Evolutionary conservation across 345 rosid species (phyloP), one percentile per base, ranked within the genome.

Genomic region (Ceriops decandra): DNA sequence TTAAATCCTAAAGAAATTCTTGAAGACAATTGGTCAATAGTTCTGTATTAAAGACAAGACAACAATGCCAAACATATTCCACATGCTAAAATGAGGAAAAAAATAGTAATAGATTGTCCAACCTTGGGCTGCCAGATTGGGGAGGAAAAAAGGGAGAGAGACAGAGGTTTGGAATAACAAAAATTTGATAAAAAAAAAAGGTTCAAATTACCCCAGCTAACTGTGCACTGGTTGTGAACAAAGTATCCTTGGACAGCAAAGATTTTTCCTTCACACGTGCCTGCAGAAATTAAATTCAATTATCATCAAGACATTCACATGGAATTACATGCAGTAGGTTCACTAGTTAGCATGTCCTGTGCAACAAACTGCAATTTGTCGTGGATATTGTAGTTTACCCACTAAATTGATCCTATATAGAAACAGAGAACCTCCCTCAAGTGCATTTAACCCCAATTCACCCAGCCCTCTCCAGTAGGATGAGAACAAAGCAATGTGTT

Each of bases 251-350:
- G 10, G 96, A 80, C 22, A 54, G 84, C 62, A 82, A 47, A 78
- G 97, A 77, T 79, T 96, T 86, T 76, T 85, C 95, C 81, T 91
- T 88, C 75, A 93, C 81, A 53, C 96, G 98, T 68, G 88, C 92
- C 98, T 93, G 82, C 49, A 78, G 59, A 5, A 70, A 8, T 64
- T 30, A 38, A 16, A 16, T 15, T 64, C 36, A 61, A 51, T 22
- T 56, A 52, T 46, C 21, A 61, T 52, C 11, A 49, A 60, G 24
- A 56, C 22, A 42, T 56, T 16, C 0, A 17, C 30, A 21, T 21
- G 59, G 16, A 9, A 9, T 11, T 5, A 21, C 59, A 24, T 56
- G 59, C 31, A 33, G 36, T 21, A 56, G 26, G 24, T 56, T 56
- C 24, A 9, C 2, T 13, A 11, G 31, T 56, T 21, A 56, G 10